Conservation (phyloP, 176 grass and related monocot genomes). For the Olyra latifolia region DNA sequence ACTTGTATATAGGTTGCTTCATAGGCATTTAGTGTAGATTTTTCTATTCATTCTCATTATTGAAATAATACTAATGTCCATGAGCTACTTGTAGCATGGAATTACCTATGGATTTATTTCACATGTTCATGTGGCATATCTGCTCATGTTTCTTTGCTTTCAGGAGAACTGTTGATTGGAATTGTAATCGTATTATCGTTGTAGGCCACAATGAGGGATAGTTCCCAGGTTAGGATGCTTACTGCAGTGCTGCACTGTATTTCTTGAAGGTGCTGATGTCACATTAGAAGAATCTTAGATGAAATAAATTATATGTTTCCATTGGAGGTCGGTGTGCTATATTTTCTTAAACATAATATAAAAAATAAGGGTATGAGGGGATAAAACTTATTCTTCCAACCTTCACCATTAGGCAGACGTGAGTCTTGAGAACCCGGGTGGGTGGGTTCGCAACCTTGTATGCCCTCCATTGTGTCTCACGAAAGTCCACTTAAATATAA, state of each 20-base stretch:
- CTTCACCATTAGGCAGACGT: too few relatives aligned
- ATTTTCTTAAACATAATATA: not conserved
- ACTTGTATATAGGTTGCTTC: not conserved
- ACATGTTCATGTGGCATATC: not conserved
- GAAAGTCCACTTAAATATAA: too few relatives aligned
- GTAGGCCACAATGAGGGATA: constrained; percentile 27
- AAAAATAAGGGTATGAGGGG: not conserved
- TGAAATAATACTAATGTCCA: not conserved
- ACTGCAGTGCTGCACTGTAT: not conserved
- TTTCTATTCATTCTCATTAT: not conserved
- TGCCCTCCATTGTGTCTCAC: too few relatives aligned
- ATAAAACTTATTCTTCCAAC: too few relatives aligned
- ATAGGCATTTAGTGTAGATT: not conserved
- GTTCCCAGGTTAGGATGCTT: constrained; percentile 34
- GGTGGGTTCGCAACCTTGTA: too few relatives aligned
- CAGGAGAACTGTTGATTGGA: not conserved
- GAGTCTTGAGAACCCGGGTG: too few relatives aligned
- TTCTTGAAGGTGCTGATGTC: not conserved
- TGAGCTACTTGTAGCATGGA: not conserved
- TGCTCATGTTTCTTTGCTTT: constrained; percentile 5
- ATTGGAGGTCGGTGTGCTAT: not conserved
- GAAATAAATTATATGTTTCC: not conserved
- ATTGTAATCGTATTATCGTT: not conserved
- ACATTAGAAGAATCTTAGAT: not conserved
- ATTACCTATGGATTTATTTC: not conserved